Base-by-base conservation (phyloP, 768 basidiomycete genomes). In the Xerocomus brunneocitrinus region DNA sequence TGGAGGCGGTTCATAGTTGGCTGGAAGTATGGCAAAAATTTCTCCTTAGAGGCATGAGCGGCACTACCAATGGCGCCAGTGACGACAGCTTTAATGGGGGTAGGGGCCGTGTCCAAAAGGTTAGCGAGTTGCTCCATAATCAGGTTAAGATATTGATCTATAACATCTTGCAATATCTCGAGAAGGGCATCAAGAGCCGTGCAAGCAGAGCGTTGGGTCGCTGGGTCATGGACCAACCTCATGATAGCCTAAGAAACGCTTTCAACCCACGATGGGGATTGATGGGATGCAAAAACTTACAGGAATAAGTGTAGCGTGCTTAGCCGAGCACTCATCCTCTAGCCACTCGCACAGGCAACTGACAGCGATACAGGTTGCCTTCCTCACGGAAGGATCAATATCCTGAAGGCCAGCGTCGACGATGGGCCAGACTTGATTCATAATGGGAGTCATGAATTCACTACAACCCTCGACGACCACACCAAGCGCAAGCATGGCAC, bases 41-140 rank as follows among this genome's bases (percentile, higher is more conserved):
- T 82, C 42, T 80, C 83, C 70, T 91, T 91, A 35, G 95, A 91
- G 12, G 97, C 95, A 70, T 98, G 95, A 3, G 97, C 95, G 34
- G 97, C 95, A 60, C 92, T 95, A 34, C 97, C 97, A 61, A 99
- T 98, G 19, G 97, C 97, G 8, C 95, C 95, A 56, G 92, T 95
- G 59, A 98, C 91, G 60, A 98, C 94, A 41, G 90, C 79, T 74
- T 98, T 95, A 71, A 98, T 86, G 30, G 84, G 66, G 56, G 89
- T 74, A n/a, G 93, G 87, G 0, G 92, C 93, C 16, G 80, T 85
- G 62, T 92, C 89, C 52, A 99, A 83, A 24, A 99, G 80, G 54
- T 83, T 83, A 39, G 84, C 82, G 49, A 99, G 88, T 43, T 89
- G 86, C 60, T 93, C 89, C 97, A 99, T 98, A 64, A 99, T 93